Base-by-base conservation (phyloP, 306 rosid genomes). In the Malus asiatica region DNA sequence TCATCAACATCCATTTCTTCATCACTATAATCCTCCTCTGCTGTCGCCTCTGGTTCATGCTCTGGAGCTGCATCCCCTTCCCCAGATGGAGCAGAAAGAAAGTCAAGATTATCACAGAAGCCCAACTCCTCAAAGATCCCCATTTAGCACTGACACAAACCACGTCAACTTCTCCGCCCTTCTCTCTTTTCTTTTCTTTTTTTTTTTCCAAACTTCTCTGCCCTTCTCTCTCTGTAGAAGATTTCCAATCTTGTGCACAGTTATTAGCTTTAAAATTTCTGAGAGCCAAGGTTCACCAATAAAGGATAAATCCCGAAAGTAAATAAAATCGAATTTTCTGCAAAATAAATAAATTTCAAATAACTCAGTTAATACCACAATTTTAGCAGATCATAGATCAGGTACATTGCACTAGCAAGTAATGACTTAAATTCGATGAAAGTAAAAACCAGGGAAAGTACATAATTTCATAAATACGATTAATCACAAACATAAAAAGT, bases 1-100 rank as follows among this genome's bases (percentile, higher is more conserved):
- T 84, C 85, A 13, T 83, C 87, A 35, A 84, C 86, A 27, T 82
- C 88, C 74, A 83, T 51, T 71, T 84, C 90, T 19, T 87, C 90
- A 76, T 84, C 90, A 51, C 81, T 87, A 62, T 82, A 75, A 67
- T 85, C 88, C 68, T 87, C 90, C 77, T 84, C 88, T 38, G 61
- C 62, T 8, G 64, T 42, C 29, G 51, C 78, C 66, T 73, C 87
- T 44, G 67, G 74, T 69, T 86, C 90, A 64, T 73, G 73, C 64
- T 85, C 87, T 45, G 29, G 75, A 75, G 68, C 74, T n/a, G 20
- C 53, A 40, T 81, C 87, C 1, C 71, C 74, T 73, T 76, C 87
- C 29, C 70, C 86, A 16, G 77, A 77, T 55, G 82, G 81, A 25
- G 70, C 71, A 1, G 85, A 73, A 30, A 87, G 78, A 44, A 64